These are phyloP conservation scores for Paecilomyces variotii DNA, from an alignment of 2,329 filamentous ascomycete species.

Conservation along the genomic window DNA sequence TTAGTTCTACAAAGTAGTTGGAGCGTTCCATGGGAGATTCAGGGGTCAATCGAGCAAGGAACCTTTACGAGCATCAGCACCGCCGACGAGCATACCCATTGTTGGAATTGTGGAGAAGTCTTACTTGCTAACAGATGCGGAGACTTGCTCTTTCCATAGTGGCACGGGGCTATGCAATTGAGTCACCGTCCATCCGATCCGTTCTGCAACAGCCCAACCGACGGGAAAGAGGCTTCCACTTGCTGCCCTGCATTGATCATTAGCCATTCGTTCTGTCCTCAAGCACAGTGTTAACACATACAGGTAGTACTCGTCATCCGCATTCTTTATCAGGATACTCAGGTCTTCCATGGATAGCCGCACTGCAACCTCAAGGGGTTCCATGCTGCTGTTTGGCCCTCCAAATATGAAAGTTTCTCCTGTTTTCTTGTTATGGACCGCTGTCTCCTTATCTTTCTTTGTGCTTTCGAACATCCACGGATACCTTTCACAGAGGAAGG, in stretches of 20 bases:
- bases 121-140: slow-evolving; percentile 36
- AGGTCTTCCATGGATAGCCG: slow-evolving; percentile 46
- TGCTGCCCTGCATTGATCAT: slow-evolving; percentile 29
- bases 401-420: slow-evolving; percentile 37
- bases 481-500: slow-evolving; percentile 38
- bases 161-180: slow-evolving; percentile 41
- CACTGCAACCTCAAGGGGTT: slow-evolving; percentile 44
- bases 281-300: slow-evolving; percentile 15
- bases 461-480: slow-evolving; percentile 35
- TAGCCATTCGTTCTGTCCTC: slow-evolving; percentile 2
- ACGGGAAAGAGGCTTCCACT: slow-evolving; percentile 47
- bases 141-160: slow-evolving; percentile 42
- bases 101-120: slow-evolving; percentile 1
- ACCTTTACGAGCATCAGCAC: slow-evolving; percentile 22
- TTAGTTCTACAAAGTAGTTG: slow-evolving; percentile 45
- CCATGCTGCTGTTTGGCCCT: slow-evolving; percentile 21
- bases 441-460: slow-evolving; percentile 16
- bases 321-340: slow-evolving; percentile 40
- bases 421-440: slow-evolving; percentile 37
- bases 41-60: slow-evolving; percentile 39
- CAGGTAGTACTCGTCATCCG: slow-evolving; percentile 42
- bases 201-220: slow-evolving; percentile 43
- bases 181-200: slow-evolving; percentile 43
- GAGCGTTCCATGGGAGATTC: slow-evolving; percentile 41
- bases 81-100: not conserved